Evolutionary conservation across 768 basidiomycete species (phyloP), one percentile per base, ranked within the genome.

Genomic region (Rhodotorula diobovata): DNA sequence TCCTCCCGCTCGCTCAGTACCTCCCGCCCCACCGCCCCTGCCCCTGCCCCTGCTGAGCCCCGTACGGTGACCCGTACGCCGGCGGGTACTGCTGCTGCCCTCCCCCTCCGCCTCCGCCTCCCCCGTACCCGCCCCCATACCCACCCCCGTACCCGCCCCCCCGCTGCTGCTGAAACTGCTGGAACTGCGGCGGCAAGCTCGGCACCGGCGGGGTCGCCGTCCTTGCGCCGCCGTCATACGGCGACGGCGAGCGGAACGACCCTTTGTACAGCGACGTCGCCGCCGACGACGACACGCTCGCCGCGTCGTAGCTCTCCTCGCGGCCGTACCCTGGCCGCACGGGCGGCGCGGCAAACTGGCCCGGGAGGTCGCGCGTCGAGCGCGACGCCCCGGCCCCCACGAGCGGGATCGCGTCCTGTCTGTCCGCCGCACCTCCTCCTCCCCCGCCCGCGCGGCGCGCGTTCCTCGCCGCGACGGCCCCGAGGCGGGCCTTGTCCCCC

Each of bases 391-490:
- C 62, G 45, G 32, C 37, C 12, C 50, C 45, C 25, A 71, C 70
- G 61, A 71, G 70, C 39, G 70, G 70, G 61, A 71, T 59, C 28
- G 65, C 21, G 34, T 67, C 70, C 41, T 45, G 39, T 34, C 58
- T 41, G 34, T n/a, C 41, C 41, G 41, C 41, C 41, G 41, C 41
- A 12, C 14, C 18, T 43, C 41, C 14, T 34, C 20, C 10, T 6
- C 12, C 20, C 9, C 37, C 50, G 28, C n/a, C 51, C 5, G 41
- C 20, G 53, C 35, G 35, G 41, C 35, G 35, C 21, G 48, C 48
- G 25, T 50, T 50, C 25, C 23, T 10, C 25, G 48, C 21, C 9
- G 48, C 48, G 4, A 10, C 48, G 4, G 48, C 48, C 10, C 48
- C 48, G 46, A 7, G 20, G 48, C 48, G 20, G 20, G 21, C 45